A percentile compares a stretch with the other conserved stretches of the same genome.
phyloP scores from a whole-genome alignment of 2,329 filamentous ascomycete species.

The Cordyceps farinosa region DNA sequence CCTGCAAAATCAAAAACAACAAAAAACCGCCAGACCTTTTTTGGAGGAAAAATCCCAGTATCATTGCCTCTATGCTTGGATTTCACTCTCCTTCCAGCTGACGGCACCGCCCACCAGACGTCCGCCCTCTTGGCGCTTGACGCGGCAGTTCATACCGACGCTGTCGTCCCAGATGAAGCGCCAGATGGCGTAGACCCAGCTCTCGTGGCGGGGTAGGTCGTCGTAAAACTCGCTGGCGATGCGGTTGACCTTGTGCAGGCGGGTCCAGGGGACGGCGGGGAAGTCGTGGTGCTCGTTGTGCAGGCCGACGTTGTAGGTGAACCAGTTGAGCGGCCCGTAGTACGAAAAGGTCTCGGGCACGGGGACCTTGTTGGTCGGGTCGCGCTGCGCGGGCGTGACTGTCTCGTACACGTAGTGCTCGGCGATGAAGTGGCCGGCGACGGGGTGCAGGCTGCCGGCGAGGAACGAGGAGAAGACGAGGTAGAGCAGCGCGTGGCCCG shows the following conservation, averaged over 20 bases:
- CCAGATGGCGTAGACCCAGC: slow-evolving; percentile 93
- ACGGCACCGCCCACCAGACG: slow-evolving; percentile 51
- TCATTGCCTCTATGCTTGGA: slow-evolving; percentile 52
- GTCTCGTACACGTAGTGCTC: slow-evolving; percentile 87
- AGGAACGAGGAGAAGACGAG: slow-evolving; percentile 87
- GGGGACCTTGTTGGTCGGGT: slow-evolving; percentile 58
- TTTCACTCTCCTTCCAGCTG: slow-evolving; percentile 65
- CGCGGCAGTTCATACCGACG: slow-evolving; percentile 85
- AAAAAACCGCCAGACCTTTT: not conserved
- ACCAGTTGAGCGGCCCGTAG: slow-evolving; percentile 85
- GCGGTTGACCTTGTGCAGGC: slow-evolving; percentile 69
- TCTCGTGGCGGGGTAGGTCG: slow-evolving; percentile 78
- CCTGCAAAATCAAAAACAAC: not conserved
- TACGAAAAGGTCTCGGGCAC: slow-evolving; percentile 96
- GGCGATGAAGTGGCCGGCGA: slow-evolving; percentile 96
- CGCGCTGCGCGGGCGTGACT: slow-evolving; percentile 49
- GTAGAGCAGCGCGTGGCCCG: slow-evolving; percentile 69
- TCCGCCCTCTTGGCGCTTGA: slow-evolving; percentile 83
- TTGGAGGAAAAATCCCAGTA: slow-evolving; percentile 12
- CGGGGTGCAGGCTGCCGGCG: slow-evolving; percentile 88
- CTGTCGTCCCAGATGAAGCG: slow-evolving; percentile 89
- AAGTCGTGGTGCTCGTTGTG: slow-evolving; percentile 99
- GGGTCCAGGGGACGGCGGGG: slow-evolving; percentile 92
- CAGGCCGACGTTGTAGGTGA: slow-evolving; percentile 95
- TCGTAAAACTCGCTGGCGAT: slow-evolving; percentile 91